Evolutionary conservation across 2,329 filamentous ascomycete genomes (phyloP).

Genomic region (Aspergillus pseudonomiae): DNA sequence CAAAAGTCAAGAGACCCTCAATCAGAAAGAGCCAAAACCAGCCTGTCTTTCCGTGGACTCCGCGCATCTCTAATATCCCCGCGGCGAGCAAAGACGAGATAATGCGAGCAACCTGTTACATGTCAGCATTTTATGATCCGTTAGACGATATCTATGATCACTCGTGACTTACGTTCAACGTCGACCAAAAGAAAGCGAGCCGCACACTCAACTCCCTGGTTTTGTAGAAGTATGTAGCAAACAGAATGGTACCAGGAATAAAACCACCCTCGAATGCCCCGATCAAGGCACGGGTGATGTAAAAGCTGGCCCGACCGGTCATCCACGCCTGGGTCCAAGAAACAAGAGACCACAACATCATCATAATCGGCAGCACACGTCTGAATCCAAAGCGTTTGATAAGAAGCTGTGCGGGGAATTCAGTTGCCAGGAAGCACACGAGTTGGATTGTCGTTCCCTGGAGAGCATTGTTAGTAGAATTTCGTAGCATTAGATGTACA

Average conservation of each 20-base stretch:
- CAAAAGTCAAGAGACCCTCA: constrained; percentile 48
- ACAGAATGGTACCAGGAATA: constrained; percentile 42
- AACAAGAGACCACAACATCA: constrained; percentile 51
- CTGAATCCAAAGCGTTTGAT: constrained; percentile 52
- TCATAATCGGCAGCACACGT: constrained; percentile 50
- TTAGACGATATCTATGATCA: too few relatives aligned
- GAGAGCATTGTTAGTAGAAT: background rate
- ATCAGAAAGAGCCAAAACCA: constrained; percentile 50
- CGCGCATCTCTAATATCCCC: constrained; percentile 47
- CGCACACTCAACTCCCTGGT: constrained; percentile 46
- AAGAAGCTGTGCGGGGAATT: constrained; percentile 51
- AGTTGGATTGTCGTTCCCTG: constrained; percentile 30
- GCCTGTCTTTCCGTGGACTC: constrained; percentile 43
- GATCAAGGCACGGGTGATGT: constrained; percentile 42
- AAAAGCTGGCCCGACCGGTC: constrained; percentile 38
- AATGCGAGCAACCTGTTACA: constrained; percentile 31
- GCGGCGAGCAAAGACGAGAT: constrained; percentile 43
- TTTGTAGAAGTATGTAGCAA: constrained; percentile 48
- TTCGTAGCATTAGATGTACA: background rate
- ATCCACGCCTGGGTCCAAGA: constrained; percentile 39
- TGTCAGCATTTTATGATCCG: background rate
- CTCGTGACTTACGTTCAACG: constrained; percentile 30
- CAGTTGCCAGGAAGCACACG: constrained; percentile 36
- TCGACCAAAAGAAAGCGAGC: constrained; percentile 49
- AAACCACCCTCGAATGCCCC: constrained; percentile 45